phyloP scores from a whole-genome alignment of 352 stramenopile species.

The Aphanomyces cochlioides region DNA sequence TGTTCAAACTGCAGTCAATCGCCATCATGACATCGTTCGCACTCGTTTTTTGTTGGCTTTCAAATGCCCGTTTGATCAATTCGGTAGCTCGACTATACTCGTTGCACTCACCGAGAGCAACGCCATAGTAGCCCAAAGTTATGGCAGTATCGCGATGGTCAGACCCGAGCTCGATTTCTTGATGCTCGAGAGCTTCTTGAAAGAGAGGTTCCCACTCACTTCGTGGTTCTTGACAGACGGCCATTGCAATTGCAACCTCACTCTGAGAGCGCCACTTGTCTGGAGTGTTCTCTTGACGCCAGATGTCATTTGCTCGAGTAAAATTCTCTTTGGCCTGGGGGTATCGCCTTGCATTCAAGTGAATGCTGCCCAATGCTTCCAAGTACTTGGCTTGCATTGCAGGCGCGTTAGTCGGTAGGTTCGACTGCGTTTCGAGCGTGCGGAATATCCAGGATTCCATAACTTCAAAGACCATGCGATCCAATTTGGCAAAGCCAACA shows the following conservation, averaged over 20 bases:
- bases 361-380: no score
- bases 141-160: neutral
- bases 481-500: neutral
- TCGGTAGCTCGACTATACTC: neutral
- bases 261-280: no score
- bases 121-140: neutral
- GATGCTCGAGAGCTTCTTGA: slow-evolving; percentile 2
- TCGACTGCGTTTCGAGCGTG: neutral
- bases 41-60: neutral
- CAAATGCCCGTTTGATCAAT: neutral
- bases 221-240: neutral
- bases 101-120: neutral
- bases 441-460: slow-evolving; percentile 15
- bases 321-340: no score
- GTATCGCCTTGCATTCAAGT: no score
- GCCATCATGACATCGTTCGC: neutral
- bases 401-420: neutral
- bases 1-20: neutral
- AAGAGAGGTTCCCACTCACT: slow-evolving; percentile 13
- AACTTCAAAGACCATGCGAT: slow-evolving; percentile 16
- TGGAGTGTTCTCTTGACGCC: no score
- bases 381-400: neutral
- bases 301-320: no score
- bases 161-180: neutral
- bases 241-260: no score